Evolutionary conservation across 768 basidiomycete species (phyloP), one percentile per base, ranked within the genome.

Genomic region (Sistotremastrum niveocremeum): DNA sequence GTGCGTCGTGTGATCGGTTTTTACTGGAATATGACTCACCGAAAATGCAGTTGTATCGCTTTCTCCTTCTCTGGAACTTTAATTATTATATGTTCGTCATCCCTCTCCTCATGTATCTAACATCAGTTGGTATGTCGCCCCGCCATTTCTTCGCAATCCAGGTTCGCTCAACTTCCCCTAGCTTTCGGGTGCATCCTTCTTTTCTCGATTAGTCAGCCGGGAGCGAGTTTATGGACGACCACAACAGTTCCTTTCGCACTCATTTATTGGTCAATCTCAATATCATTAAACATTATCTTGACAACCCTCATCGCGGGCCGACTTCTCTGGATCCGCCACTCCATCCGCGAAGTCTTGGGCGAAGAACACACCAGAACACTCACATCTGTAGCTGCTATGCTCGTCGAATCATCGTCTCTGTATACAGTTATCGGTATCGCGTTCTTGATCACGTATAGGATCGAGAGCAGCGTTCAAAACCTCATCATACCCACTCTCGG

Each of bases 401-500:
- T 66, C 20, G 49, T 69, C 48, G 66, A 70, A 44, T 63, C 61
- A 7, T 62, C 66, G 2, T 49, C 57, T 1, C 39, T 60, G 9
- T 65, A 64, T 42, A 41, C 59, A 0, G 37, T 50, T 1, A 46
- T 59, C 31, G 55, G 51, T 7, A 31, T 65, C 8, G 38, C 64
- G 10, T 67, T 64, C 48, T 49, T 69, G 32, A 33, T 65, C 7
- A 44, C 58, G 1, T 63, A 57, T 37, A 59, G 54, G 1, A 28
- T 53, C 1, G 46, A 57, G 41, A 55, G 48, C 41, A 57, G 57
- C 5, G 6, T 64, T n/a, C 54, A 55, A 12, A 64, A 66, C 46
- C 50, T 64, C 3, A 55, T 64, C 9, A 52, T 70, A n/a, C 40
- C 59, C 29, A 42, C 59, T 10, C 42, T 69, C 9, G 58, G 60